Evolutionary conservation across 2,329 filamentous ascomycete species (phyloP), one percentile per base, ranked within the genome.

Genomic region (Colletotrichum tofieldiae): DNA sequence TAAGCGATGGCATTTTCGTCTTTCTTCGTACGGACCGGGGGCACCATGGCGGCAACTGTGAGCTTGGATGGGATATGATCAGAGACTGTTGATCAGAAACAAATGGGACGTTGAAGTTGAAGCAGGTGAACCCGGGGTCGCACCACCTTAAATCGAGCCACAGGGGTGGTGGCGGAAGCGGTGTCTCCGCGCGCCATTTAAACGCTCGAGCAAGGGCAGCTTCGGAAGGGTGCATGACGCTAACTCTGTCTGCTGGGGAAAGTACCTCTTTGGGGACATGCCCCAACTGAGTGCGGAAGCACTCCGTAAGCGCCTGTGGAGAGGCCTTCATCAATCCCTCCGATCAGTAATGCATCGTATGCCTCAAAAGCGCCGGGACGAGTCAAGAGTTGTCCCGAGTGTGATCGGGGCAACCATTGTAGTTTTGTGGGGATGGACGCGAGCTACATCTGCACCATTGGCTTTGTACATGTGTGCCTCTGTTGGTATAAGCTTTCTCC

Each of bases 1-100:
- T 82, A 79, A 58, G 81, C 83, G 47, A 89, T 82, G 55, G 82
- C 80, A 37, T 80, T 79, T 0, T 77, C 69, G 66, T 88, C 82
- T 71, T 87, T 87, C 41, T 23, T 2, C 7, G 61, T 64, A 12
- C 49, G 49, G 18, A 64, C 49, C 20, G 61, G 61, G 16, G 61
- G 61, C 8, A 64, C 61, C 61, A 64, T 64, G 23, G 26, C n/a
- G 49, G 12, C 37, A 7, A 16, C 35, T 32, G 14, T 41, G 18
- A 5, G 23, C 3, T n/a, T 54, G 23, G 18, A 8, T n/a, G 23
- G 5, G 51, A 32, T 64, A 3, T 14, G 23, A 26, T 26, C 23
- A 54, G 37, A 64, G 18, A 35, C 37, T 23, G 8, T 26, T 39
- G 32, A 18, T 29, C 23, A 12, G 35, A 6, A 26, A 9, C 26